A percentile compares a stretch with the other conserved stretches of the same genome.
Evolutionary conservation across 2,329 filamentous ascomycete genomes (phyloP).

Genomic region (Leptographium lundbergii): DNA sequence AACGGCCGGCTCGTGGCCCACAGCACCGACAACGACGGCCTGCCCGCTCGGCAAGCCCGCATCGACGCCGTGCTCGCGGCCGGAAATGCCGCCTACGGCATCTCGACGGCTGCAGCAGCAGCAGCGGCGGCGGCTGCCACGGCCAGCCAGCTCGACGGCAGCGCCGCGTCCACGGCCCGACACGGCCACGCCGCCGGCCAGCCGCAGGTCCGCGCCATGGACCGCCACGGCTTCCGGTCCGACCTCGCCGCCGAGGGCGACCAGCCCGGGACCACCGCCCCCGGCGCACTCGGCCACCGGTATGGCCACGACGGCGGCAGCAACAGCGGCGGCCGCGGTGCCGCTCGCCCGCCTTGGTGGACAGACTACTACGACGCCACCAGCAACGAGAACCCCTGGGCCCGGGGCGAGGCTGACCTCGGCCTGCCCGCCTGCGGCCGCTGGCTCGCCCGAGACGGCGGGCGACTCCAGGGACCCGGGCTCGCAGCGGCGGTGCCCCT

Average conservation of each 20-base stretch:
- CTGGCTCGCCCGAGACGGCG: slow-evolving; percentile 24
- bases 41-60: slow-evolving; percentile 11
- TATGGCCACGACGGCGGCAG: slow-evolving; percentile 8
- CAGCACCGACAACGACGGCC: background rate
- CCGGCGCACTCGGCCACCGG: background rate
- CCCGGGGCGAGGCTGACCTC: slow-evolving; percentile 33
- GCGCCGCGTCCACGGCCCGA: slow-evolving; percentile 1
- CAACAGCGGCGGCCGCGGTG: slow-evolving; percentile 9
- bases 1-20: no score
- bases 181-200: background rate
- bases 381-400: slow-evolving; percentile 66
- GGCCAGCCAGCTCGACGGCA: slow-evolving; percentile 11
- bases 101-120: background rate
- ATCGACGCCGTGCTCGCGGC: slow-evolving; percentile 17
- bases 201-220: background rate
- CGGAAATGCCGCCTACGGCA: slow-evolving; percentile 8
- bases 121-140: no score
- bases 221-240: slow-evolving; percentile 5
- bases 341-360: slow-evolving; percentile 40
- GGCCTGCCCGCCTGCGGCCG: slow-evolving; percentile 29
- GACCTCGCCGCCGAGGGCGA: background rate
- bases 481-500: background rate
- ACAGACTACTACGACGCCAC: slow-evolving; percentile 55
- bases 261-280: background rate
- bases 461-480: background rate